Evolutionary conservation across 1,284 basidiomycete genomes (phyloP), one percentile per base, ranked within the genome.

Genomic region (Neolentinus lepideus): DNA sequence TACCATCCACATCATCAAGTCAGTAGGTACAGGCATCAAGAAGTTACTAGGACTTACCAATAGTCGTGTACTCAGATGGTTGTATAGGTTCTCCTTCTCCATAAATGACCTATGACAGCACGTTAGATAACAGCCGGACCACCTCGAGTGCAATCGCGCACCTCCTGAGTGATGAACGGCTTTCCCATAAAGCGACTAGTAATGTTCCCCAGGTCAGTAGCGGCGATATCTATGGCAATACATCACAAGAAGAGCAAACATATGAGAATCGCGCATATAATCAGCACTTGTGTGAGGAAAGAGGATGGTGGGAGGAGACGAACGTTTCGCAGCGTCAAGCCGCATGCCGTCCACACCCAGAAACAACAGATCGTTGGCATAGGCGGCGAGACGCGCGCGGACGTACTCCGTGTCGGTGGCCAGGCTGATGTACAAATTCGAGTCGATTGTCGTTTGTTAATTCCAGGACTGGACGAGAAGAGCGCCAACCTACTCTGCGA

Each of bases 271-370:
- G n/a, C n/a, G n/a, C n/a, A n/a, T n/a, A n/a, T n/a, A n/a, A n/a
- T n/a, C n/a, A n/a, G n/a, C n/a, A n/a, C n/a, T n/a, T n/a, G n/a
- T n/a, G n/a, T n/a, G n/a, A n/a, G 29, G 6, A 31, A 6, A 31
- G 6, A 31, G 33, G 38, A 38, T 16, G n/a, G 57, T 35, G 51
- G 31, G 63, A 53, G 67, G 4, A 50, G 14, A 50, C 47, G 47
- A 26, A 54, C 52, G 52, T 45, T 54, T 69, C 1, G 69, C 66
- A n/a, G 69, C 68, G 57, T 71, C 69, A 25, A 70, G 57, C 1
- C 69, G 60, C 38, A 71, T 58, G 8, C 69, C 69, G 48, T 62
- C 64, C 11, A 67, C 65, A 4, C 69, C 69, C 14, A 70, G 60
- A 1, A 62, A 65, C 14, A 68, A 45, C 21, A 69, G 58, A 47